Evolutionary conservation across 768 basidiomycete species (phyloP).

Genomic region (Collybia mongolica): DNA sequence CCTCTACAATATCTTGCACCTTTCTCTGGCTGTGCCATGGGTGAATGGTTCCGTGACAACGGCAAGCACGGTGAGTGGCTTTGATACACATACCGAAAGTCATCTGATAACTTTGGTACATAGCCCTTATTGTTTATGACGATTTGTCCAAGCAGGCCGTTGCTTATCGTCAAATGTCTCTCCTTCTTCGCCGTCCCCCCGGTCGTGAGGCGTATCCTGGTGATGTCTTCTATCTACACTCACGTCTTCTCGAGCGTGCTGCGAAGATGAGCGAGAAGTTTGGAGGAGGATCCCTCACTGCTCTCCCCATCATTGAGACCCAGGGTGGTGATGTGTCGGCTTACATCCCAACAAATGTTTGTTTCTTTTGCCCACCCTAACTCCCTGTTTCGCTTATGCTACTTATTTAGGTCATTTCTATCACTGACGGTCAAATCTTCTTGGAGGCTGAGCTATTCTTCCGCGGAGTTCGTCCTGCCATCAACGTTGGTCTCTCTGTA

Average conservation of each 20-base stretch:
- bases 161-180: constrained; percentile 99
- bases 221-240: constrained; percentile 99
- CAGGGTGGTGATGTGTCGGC: constrained; percentile 99
- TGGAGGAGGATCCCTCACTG: constrained; percentile 98
- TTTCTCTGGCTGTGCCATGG: constrained; percentile 99
- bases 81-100: not conserved
- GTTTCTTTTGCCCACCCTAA: constrained; percentile 21
- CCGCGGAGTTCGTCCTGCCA: constrained; percentile 99
- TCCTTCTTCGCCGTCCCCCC: constrained; percentile 98
- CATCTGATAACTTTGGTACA: no score
- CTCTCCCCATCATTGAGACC: constrained; percentile 99
- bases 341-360: constrained; percentile 92
- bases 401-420: constrained; percentile 86
- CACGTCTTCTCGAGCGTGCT: constrained; percentile 98
- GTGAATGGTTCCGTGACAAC: constrained; percentile 99
- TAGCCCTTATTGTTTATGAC: constrained; percentile 97
- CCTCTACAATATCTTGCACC: constrained; percentile 99
- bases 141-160: constrained; percentile 99
- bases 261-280: constrained; percentile 99
- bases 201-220: constrained; percentile 99
- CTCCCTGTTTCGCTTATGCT: constrained; percentile 5
- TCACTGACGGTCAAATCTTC: constrained; percentile 99
- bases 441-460: constrained; percentile 99
- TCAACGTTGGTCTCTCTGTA: constrained; percentile 99
- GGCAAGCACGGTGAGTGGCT: constrained; percentile 88